Evolutionary conservation across 805 yeast species (phyloP).

Genomic region (Pichia ethanolica): DNA sequence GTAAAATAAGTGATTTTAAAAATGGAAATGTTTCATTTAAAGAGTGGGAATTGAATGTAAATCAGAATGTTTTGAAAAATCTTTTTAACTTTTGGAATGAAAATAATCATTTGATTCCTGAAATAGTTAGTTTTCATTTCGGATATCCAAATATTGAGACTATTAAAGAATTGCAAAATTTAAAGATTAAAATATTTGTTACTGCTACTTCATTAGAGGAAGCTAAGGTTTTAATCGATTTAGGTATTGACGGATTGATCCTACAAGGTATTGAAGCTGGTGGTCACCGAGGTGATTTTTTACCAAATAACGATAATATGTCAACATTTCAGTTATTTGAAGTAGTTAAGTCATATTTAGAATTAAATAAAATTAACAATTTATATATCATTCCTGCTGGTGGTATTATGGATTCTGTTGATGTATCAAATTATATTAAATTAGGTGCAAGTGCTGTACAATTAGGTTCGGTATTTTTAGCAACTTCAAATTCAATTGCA

Average conservation of each 20-base stretch:
- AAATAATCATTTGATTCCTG: background rate
- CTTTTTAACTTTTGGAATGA: background rate
- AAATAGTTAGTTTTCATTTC: background rate
- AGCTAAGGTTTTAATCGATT: background rate
- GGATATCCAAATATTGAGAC: background rate
- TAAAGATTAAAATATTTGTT: background rate
- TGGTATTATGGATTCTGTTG: background rate
- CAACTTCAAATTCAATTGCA: background rate
- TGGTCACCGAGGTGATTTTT: background rate
- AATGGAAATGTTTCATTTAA: background rate
- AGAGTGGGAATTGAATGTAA: background rate
- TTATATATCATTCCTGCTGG: background rate
- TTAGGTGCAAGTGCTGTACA: background rate
- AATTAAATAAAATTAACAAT: background rate
- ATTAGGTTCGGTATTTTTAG: background rate
- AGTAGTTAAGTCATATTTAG: background rate
- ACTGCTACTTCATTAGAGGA: background rate
- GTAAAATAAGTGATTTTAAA: background rate
- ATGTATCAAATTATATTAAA: background rate
- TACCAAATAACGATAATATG: background rate
- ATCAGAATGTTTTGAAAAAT: background rate
- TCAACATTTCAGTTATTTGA: background rate
- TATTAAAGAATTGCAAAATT: background rate
- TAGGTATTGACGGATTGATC: background rate
- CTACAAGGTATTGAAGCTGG: background rate